Conservation (phyloP, 2,329 filamentous ascomycete genomes). For the Tympanopsis confertula region DNA sequence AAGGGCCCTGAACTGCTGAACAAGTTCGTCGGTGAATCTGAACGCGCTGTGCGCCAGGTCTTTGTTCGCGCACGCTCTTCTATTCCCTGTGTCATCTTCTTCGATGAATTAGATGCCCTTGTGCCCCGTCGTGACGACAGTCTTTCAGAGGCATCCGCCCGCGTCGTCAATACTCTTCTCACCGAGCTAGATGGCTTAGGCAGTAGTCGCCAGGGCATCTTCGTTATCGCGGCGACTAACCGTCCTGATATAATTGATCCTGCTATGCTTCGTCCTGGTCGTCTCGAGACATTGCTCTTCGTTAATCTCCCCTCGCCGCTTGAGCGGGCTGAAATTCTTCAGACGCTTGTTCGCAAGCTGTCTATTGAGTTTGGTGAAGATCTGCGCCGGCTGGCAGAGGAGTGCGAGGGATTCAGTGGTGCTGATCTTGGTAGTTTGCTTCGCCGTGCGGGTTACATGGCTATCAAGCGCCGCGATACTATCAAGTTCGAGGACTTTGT, state of each 20-base stretch:
- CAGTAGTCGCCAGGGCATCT: constrained; percentile 66
- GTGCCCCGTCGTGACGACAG: constrained; percentile 72
- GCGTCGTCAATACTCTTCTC: constrained; percentile 88
- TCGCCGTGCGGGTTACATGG: constrained; percentile 10
- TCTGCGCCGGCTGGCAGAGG: constrained; percentile 54
- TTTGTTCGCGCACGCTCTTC: constrained; percentile 80
- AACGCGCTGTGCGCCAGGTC: constrained; percentile 82
- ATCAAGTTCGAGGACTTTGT: constrained; percentile 37
- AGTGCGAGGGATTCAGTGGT: constrained; percentile 69
- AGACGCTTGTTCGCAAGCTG: constrained; percentile 36
- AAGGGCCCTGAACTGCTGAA: constrained; percentile 93
- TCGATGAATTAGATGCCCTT: constrained; percentile 90
- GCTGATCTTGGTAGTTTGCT: constrained; percentile 47
- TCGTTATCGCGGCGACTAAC: constrained; percentile 90
- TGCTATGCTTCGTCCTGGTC: constrained; percentile 83
- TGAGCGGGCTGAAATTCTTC: constrained; percentile 77
- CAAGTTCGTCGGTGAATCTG: constrained; percentile 94
- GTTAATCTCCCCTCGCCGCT: constrained; percentile 71
- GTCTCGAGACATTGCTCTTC: constrained; percentile 78
- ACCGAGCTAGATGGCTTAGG: constrained; percentile 85
- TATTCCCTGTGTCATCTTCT: constrained; percentile 90
- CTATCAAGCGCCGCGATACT: constrained; percentile 5
- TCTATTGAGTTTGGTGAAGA: constrained; percentile 36
- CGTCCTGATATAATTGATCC: constrained; percentile 92
- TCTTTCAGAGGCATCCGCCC: constrained; percentile 69